These are phyloP conservation scores for Microstroma glucosiphilum DNA, from an alignment of 1,284 basidiomycete genomes.

Conservation along the genomic window DNA sequence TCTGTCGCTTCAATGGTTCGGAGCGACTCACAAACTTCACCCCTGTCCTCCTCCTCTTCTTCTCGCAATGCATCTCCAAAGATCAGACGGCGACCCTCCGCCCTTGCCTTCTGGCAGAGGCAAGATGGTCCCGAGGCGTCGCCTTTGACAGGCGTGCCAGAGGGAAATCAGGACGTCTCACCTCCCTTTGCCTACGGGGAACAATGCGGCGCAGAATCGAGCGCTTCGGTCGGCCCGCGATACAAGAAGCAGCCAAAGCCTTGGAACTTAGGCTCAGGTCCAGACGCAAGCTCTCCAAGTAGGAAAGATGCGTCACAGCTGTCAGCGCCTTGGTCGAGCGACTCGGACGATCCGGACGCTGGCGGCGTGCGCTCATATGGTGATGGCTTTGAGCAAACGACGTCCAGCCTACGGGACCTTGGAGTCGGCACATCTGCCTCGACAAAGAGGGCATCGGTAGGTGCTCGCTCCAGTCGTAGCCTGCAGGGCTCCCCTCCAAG, in stretches of 20 bases:
- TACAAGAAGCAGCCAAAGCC: not conserved
- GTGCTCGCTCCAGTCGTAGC: not conserved
- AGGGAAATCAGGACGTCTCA: not conserved
- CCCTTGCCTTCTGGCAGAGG: conserved; percentile 10
- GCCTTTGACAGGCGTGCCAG: not conserved
- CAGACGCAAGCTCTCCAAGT: conserved; percentile 1
- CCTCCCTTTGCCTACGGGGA: not conserved
- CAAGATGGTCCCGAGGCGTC: not conserved
- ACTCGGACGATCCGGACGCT: not conserved
- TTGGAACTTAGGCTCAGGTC: not conserved
- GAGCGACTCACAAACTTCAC: no score
- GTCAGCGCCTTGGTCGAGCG: not conserved
- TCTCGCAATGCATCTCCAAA: no score
- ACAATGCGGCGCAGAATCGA: not conserved
- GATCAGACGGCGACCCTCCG: not conserved
- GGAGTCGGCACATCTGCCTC: not conserved
- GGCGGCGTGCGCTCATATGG: not conserved
- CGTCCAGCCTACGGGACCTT: not conserved
- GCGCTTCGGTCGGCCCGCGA: not conserved
- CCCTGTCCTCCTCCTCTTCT: no score
- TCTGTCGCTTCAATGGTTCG: no score
- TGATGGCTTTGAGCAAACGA: not conserved
- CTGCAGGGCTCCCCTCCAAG: not conserved
- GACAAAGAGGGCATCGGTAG: not conserved
- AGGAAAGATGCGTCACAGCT: not conserved